These are phyloP conservation scores for Aspergillus biplanus DNA, from an alignment of 495 filamentous ascomycete species.

Conservation along the genomic window DNA sequence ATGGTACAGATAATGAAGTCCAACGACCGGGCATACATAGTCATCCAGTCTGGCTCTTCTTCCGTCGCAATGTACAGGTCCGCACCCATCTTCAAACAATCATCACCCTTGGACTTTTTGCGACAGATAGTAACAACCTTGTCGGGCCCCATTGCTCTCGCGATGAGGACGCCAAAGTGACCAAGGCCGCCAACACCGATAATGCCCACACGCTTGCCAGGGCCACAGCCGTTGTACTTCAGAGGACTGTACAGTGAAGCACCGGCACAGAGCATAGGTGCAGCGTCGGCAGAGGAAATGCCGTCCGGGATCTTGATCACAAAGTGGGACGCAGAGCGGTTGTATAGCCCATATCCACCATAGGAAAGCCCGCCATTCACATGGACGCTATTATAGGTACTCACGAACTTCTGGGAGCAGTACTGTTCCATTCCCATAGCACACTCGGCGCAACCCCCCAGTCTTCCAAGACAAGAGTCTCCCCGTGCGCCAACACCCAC, in stretches of 20 bases:
- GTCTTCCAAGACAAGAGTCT: conserved; percentile 64
- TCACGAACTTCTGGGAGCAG: conserved; percentile 62
- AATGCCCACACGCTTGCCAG: conserved; percentile 82
- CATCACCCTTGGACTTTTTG: conserved; percentile 64
- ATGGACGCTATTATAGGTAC: conserved; percentile 44
- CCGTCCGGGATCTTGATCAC: conserved; percentile 78
- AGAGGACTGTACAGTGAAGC: conserved; percentile 79
- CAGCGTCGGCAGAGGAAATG: conserved; percentile 61
- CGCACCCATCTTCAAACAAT: conserved; percentile 64
- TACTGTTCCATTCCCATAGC: conserved; percentile 64
- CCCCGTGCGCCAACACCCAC: conserved; percentile 88
- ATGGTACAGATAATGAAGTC: conserved; percentile 87
- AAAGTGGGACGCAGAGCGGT: conserved; percentile 72
- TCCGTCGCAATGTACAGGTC: conserved; percentile 81
- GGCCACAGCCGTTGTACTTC: conserved; percentile 71
- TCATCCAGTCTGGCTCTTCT: conserved; percentile 75
- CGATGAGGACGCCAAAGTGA: conserved; percentile 65
- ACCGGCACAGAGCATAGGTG: conserved; percentile 86
- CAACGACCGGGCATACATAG: conserved; percentile 64
- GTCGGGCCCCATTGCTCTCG: conserved; percentile 72
- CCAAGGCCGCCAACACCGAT: conserved; percentile 85
- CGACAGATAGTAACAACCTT: conserved; percentile 81
- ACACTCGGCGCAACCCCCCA: conserved; percentile 72
- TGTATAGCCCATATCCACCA: conserved; percentile 73
- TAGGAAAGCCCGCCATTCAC: conserved; percentile 63